phyloP scores from a whole-genome alignment of 345 rosid species.

The Eutrema japonicum region DNA sequence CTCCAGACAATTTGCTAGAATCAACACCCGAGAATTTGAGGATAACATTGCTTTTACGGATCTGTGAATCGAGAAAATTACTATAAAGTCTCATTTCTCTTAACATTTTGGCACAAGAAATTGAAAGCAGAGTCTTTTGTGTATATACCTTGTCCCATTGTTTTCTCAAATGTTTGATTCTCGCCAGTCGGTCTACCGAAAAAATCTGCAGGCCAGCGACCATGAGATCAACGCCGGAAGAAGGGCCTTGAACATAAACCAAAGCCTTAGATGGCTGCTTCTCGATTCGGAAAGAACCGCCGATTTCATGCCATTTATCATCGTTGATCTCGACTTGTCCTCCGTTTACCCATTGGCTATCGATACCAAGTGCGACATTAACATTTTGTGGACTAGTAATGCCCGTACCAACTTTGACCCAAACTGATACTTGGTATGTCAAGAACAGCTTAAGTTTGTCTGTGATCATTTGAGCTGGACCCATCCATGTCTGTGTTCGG shows the following conservation, averaged over 20 bases:
- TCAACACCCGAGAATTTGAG: constrained; percentile 62
- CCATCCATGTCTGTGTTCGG: constrained; percentile 96
- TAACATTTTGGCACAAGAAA: constrained; percentile 5
- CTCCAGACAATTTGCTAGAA: constrained; percentile 50
- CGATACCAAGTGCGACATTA: constrained; percentile 85
- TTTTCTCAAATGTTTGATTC: constrained; percentile 66
- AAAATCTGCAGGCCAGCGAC: constrained; percentile 88
- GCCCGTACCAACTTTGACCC: constrained; percentile 76
- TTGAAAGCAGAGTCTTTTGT: neutral
- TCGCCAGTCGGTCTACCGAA: constrained; percentile 70
- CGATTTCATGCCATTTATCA: constrained; percentile 84
- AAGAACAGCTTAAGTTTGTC: constrained; percentile 72
- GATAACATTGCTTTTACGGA: constrained; percentile 74
- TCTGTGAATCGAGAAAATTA: constrained; percentile 48
- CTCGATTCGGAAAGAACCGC: constrained; percentile 88
- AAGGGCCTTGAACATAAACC: constrained; percentile 89
- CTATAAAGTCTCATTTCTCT: neutral
- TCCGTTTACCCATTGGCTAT: constrained; percentile 89
- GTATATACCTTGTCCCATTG: constrained; percentile 66
- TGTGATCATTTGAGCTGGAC: constrained; percentile 92
- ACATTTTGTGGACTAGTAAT: constrained; percentile 71
- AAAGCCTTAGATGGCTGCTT: constrained; percentile 76
- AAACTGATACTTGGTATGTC: constrained; percentile 91
- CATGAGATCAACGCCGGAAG: constrained; percentile 78
- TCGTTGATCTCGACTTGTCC: constrained; percentile 83